Evolutionary conservation across 768 basidiomycete genomes (phyloP).

Genomic region (Mycena rebaudengoi): DNA sequence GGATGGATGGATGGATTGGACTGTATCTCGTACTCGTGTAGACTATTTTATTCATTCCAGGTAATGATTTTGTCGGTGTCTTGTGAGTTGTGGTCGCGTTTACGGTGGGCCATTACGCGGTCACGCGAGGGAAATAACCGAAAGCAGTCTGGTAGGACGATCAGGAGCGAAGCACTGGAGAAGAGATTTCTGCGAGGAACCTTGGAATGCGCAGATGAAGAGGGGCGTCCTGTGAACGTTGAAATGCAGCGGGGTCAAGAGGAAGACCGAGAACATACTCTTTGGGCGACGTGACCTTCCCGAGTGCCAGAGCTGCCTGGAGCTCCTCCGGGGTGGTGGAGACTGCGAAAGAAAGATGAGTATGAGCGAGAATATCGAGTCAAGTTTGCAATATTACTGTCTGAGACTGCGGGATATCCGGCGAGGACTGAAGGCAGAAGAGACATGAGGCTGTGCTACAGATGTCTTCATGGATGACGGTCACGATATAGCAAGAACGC

Average conservation of each 20-base stretch:
- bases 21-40: slow-evolving; percentile 15
- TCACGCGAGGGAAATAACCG: slow-evolving; percentile 78
- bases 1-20: slow-evolving; percentile 9
- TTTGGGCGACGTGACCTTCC: slow-evolving; percentile 68
- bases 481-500: too few relatives aligned
- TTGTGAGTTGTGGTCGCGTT: slow-evolving; percentile 71
- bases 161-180: neutral
- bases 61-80: slow-evolving; percentile 67
- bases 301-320: slow-evolving; percentile 51
- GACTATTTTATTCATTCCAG: slow-evolving; percentile 70
- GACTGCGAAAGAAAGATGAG: slow-evolving; percentile 45
- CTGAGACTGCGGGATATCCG: slow-evolving; percentile 57
- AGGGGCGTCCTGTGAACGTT: slow-evolving; percentile 68
- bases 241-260: neutral
- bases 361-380: slow-evolving; percentile 9
- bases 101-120: slow-evolving; percentile 73
- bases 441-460: too few relatives aligned
- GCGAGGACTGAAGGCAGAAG: slow-evolving; percentile 61
- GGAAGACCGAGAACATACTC: slow-evolving; percentile 56
- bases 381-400: slow-evolving; percentile 47
- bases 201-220: slow-evolving; percentile 76
- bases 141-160: slow-evolving; percentile 61
- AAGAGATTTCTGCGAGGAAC: slow-evolving; percentile 44
- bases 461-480: too few relatives aligned
- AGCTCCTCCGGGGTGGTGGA: slow-evolving; percentile 65